Evolutionary conservation across 208 protist genomes (phyloP).

Genomic region (Angomonas ambiguus): DNA sequence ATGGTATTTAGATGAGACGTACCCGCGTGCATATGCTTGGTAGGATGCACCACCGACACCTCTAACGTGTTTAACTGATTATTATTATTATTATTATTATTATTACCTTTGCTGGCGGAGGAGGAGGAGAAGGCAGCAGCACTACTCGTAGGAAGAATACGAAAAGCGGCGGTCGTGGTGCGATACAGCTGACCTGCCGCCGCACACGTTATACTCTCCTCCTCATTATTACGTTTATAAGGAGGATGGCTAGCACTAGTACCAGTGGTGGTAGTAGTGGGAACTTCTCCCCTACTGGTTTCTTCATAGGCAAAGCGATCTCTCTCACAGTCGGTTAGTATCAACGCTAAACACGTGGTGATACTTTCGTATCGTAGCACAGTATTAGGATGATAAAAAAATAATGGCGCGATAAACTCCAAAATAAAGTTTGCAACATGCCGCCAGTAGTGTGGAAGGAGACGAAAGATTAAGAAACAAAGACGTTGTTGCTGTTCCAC

Average conservation of each 20-base stretch:
- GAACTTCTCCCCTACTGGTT: too few species aligned
- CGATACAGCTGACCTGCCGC: background rate
- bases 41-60: background rate
- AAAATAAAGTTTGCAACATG: background rate
- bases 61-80: background rate
- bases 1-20: background rate
- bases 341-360: background rate
- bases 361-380: background rate
- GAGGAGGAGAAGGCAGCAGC: too few species aligned
- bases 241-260: too few species aligned
- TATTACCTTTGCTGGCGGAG: too few species aligned
- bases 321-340: background rate
- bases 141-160: background rate
- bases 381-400: background rate
- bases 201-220: background rate
- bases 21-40: background rate
- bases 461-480: background rate
- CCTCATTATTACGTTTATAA: background rate
- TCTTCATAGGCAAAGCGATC: background rate
- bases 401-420: background rate
- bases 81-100: background rate
- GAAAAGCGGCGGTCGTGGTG: background rate
- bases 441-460: background rate
- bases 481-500: background rate
- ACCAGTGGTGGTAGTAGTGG: too few species aligned